A percentile compares a stretch with the other conserved stretches of the same genome.
These are phyloP conservation scores for Gelatoporia subvermispora DNA, from an alignment of 768 basidiomycete species.

Conservation along the genomic window DNA sequence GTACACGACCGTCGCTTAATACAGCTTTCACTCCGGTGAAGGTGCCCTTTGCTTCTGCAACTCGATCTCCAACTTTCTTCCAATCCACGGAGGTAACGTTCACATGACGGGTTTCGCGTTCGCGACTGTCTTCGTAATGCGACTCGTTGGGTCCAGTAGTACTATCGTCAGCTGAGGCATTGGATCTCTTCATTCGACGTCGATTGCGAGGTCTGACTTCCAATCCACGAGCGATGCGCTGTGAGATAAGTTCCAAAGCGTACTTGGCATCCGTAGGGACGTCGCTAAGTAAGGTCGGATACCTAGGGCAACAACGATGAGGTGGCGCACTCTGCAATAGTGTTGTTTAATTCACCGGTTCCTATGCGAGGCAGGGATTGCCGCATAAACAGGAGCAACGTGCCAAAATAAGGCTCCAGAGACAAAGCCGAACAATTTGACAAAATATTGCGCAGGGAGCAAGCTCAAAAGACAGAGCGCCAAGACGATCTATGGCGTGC, in stretches of 20 bases:
- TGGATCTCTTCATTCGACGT: conserved; percentile 12
- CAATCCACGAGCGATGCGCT: conserved; percentile 52
- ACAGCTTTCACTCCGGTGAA: conserved; percentile 35
- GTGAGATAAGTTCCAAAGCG: conserved; percentile 64
- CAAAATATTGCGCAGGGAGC: conserved; percentile 45
- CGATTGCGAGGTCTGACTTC: conserved; percentile 30
- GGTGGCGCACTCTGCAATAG: not conserved
- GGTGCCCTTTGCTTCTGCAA: conserved; percentile 41
- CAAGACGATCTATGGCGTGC: conserved; percentile 30
- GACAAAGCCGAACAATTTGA: conserved; percentile 41
- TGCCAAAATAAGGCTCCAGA: conserved; percentile 63
- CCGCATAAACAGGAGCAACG: conserved; percentile 47
- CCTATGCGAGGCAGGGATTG: conserved; percentile 42
- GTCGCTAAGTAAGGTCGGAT: conserved; percentile 43
- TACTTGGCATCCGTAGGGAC: conserved; percentile 67
- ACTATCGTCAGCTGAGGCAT: not conserved
- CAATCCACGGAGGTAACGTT: conserved; percentile 35
- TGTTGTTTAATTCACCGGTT: conserved; percentile 33
- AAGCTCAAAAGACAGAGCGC: conserved; percentile 36
- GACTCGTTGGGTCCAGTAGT: not conserved
- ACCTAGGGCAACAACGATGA: conserved; percentile 23
- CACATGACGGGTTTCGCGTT: conserved; percentile 3
- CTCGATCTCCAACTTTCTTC: conserved; percentile 52
- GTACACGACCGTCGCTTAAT: conserved; percentile 31
- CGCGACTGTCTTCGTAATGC: not conserved